Conservation (phyloP, 805 yeast genomes). For the Suhomyces faveliae region DNA sequence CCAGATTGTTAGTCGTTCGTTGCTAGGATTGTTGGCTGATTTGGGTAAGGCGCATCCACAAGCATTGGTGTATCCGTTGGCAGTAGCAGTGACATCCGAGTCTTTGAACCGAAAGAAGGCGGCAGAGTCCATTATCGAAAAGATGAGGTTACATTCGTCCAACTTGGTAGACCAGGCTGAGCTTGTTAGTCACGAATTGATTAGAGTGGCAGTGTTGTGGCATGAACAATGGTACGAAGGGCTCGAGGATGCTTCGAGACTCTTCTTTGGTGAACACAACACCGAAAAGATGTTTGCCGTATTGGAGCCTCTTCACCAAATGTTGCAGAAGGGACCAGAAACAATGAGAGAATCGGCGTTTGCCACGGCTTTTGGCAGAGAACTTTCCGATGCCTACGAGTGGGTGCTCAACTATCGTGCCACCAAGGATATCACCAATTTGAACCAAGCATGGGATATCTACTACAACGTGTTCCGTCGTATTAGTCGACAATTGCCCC, state of each 20-base stretch:
- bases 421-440: slow-evolving; percentile 79
- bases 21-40: slow-evolving; percentile 78
- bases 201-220: slow-evolving; percentile 94
- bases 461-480: slow-evolving; percentile 92
- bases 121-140: slow-evolving; percentile 86
- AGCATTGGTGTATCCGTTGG: slow-evolving; percentile 90
- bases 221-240: slow-evolving; percentile 99
- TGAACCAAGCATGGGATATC: slow-evolving; percentile 97
- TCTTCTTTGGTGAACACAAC: slow-evolving; percentile 91
- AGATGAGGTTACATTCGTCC: slow-evolving; percentile 87
- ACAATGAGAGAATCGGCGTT: slow-evolving; percentile 92
- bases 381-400: slow-evolving; percentile 85
- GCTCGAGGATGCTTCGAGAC: slow-evolving; percentile 90
- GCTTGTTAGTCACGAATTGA: slow-evolving; percentile 87
- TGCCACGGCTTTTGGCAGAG: slow-evolving; percentile 91
- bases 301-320: slow-evolving; percentile 81
- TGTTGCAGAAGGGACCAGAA: slow-evolving; percentile 84
- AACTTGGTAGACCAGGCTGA: slow-evolving; percentile 87
- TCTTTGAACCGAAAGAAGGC: slow-evolving; percentile 87
- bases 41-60: slow-evolving; percentile 96
- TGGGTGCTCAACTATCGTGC: slow-evolving; percentile 87
- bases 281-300: slow-evolving; percentile 93
- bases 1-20: slow-evolving; percentile 73
- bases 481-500: slow-evolving; percentile 85
- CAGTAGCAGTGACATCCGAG: slow-evolving; percentile 94